Evolutionary conservation across 768 basidiomycete genomes (phyloP).

Genomic region (Phlebiopsis flavidoalba): DNA sequence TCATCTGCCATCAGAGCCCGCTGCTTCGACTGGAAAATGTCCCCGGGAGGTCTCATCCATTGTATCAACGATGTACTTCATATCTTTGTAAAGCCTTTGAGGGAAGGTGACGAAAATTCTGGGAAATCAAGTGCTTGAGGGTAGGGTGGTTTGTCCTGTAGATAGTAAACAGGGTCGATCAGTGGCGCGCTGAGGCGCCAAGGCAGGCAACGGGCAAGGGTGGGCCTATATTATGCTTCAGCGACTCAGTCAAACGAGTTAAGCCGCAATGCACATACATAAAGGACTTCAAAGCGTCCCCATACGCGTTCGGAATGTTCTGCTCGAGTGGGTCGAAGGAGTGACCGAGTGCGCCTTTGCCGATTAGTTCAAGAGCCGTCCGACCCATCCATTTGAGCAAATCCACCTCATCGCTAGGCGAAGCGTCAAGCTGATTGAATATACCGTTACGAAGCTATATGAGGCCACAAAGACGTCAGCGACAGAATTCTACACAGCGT

Average conservation of each 20-base stretch:
- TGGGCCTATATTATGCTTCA: background rate
- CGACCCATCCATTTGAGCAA: conserved; percentile 25
- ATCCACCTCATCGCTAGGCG: conserved; percentile 13
- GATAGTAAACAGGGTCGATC: background rate
- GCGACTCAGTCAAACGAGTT: background rate
- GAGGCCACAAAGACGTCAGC: too few relatives aligned
- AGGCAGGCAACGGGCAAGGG: background rate
- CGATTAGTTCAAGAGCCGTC: conserved; percentile 32
- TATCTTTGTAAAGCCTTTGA: background rate
- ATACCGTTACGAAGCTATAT: conserved; percentile 19
- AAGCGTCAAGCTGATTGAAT: background rate
- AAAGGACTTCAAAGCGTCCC: conserved; percentile 26
- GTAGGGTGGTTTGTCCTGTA: background rate
- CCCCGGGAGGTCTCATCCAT: conserved; percentile 11
- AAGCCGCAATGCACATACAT: conserved; percentile 15
- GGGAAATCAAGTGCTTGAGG: background rate
- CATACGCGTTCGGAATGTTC: conserved; percentile 20
- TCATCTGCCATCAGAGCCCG: conserved; percentile 14
- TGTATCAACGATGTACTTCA: conserved; percentile 12
- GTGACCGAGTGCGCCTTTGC: conserved; percentile 41
- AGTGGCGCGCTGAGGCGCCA: background rate
- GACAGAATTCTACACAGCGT: conserved; percentile 6
- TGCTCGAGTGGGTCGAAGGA: conserved; percentile 30
- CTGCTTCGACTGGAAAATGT: conserved; percentile 16
- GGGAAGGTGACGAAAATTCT: conserved; percentile 4